phyloP scores from a whole-genome alignment of 177 flowering plant genomes.

The Vitis hybrid region DNA sequence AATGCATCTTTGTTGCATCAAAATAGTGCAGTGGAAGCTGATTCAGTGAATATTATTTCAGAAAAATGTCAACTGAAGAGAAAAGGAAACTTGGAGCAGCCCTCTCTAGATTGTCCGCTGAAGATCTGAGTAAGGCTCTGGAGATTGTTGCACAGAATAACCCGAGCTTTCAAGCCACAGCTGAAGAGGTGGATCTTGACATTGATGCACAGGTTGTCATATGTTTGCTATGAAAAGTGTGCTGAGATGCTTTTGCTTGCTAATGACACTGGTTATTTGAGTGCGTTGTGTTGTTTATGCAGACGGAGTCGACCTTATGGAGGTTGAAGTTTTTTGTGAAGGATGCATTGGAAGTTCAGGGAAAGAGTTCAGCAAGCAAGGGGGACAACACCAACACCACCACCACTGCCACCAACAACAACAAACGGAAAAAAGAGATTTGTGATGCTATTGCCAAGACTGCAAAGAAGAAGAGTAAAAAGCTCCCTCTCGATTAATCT shows the following conservation, averaged over 20 bases:
- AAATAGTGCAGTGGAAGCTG: too few species aligned
- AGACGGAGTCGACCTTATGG: slow-evolving; percentile 86
- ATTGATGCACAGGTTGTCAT: slow-evolving; percentile 78
- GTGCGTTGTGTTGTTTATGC: slow-evolving; percentile 17
- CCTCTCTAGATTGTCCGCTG: slow-evolving; percentile 58
- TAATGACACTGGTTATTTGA: not conserved
- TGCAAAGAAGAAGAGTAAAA: slow-evolving; percentile 47
- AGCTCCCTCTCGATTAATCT: slow-evolving; percentile 9
- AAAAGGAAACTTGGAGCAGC: slow-evolving; percentile 68
- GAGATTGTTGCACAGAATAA: slow-evolving; percentile 73
- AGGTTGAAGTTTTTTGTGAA: slow-evolving; percentile 74
- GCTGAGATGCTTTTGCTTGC: not conserved
- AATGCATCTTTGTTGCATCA: not conserved
- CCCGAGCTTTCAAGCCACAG: slow-evolving; percentile 63
- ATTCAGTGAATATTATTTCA: slow-evolving; percentile 16
- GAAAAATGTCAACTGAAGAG: slow-evolving; percentile 80
- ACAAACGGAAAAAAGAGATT: slow-evolving; percentile 65
- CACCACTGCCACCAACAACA: slow-evolving; percentile 29
- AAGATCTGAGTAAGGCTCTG: slow-evolving; percentile 71
- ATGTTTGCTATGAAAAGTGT: not conserved
- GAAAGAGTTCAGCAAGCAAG: slow-evolving; percentile 35
- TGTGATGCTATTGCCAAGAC: slow-evolving; percentile 60
- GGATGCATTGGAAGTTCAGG: slow-evolving; percentile 52
- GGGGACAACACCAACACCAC: slow-evolving; percentile 23
- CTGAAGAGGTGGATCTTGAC: slow-evolving; percentile 79